Conservation (phyloP, 208 protist species). For the Trichomonas gallinae region DNA sequence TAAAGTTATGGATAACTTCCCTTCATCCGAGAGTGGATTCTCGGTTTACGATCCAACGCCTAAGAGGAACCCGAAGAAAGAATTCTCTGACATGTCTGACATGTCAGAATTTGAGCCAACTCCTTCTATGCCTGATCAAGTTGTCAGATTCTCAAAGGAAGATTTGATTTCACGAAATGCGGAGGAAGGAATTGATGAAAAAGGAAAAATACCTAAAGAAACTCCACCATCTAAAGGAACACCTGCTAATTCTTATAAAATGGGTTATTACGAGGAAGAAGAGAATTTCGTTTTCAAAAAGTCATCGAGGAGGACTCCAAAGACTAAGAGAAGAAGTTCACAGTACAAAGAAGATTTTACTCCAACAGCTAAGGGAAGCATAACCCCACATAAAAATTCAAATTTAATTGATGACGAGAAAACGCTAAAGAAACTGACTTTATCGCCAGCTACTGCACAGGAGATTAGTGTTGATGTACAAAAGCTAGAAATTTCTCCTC, state of each 20-base stretch:
- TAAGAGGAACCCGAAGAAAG: background rate
- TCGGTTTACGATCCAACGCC: background rate
- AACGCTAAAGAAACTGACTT: background rate
- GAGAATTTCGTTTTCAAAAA: background rate
- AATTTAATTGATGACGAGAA: no score
- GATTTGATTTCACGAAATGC: background rate
- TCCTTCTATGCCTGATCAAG: background rate
- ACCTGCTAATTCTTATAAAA: no score
- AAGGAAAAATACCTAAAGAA: background rate
- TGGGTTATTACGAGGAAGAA: background rate
- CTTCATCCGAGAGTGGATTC: background rate
- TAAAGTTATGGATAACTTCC: no score
- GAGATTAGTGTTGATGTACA: background rate
- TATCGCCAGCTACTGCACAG: background rate
- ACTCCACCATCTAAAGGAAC: background rate
- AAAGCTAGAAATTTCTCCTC: background rate
- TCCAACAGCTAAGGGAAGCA: background rate
- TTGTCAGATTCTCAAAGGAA: background rate
- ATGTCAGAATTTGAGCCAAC: background rate
- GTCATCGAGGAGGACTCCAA: background rate
- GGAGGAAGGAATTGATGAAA: background rate
- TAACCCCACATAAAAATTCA: background rate
- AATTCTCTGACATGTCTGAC: background rate
- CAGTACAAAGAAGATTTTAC: background rate
- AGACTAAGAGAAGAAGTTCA: background rate